Conservation (phyloP, 192 early-diverging fungal genomes). For the Linnemannia exigua region DNA sequence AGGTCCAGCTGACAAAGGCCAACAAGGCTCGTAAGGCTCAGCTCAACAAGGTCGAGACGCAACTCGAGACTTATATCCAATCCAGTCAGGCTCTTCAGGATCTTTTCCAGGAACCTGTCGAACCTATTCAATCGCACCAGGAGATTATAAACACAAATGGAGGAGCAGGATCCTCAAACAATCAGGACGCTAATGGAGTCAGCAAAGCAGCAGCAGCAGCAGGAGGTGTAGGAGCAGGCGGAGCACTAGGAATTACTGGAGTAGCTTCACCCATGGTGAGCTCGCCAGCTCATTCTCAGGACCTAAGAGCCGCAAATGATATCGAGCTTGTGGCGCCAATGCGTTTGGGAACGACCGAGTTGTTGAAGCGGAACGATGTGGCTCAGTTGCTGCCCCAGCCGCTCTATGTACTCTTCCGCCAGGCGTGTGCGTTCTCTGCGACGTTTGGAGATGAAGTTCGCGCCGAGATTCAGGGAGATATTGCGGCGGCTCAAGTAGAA, state of each 20-base stretch:
- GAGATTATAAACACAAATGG: conserved; percentile 2
- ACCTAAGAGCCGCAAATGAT: background rate
- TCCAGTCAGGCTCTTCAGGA: conserved; percentile 33
- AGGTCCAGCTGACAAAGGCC: conserved; percentile 33
- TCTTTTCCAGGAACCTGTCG: conserved; percentile 40
- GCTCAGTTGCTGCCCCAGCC: conserved; percentile 29
- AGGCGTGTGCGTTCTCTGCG: conserved; percentile 27
- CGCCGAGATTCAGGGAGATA: conserved; percentile 33
- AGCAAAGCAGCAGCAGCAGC: background rate
- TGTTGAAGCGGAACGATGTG: conserved; percentile 23
- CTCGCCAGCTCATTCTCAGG: conserved; percentile 10
- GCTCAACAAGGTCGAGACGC: conserved; percentile 37
- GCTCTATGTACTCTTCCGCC: conserved; percentile 33
- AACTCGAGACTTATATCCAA: conserved; percentile 34
- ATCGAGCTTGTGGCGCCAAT: conserved; percentile 15
- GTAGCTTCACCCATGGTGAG: background rate
- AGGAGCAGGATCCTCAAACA: background rate
- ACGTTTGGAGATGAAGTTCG: conserved; percentile 38
- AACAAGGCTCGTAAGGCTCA: conserved; percentile 40
- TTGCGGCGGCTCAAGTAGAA: conserved; percentile 27
- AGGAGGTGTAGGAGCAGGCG: background rate
- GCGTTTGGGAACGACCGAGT: conserved; percentile 15
- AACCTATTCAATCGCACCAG: conserved; percentile 20
- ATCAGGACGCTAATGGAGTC: background rate
- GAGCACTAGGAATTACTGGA: background rate